These are phyloP conservation scores for Neofusicoccum sp. DNA, from an alignment of 2,329 filamentous ascomycete genomes.

Conservation along the genomic window DNA sequence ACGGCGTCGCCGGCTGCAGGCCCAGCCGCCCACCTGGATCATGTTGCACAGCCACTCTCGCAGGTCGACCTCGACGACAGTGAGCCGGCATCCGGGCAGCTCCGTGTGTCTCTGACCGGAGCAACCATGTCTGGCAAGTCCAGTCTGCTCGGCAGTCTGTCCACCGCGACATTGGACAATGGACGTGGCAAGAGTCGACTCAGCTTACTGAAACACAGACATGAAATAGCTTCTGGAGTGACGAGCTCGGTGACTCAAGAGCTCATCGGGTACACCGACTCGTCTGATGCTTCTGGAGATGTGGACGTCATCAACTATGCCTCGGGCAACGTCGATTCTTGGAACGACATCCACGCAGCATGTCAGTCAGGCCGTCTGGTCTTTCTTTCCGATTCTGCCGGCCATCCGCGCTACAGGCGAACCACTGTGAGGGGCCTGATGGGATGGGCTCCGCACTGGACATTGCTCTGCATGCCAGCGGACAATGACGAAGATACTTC, in stretches of 20 bases:
- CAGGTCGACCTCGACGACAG: conserved; percentile 21
- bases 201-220: conserved; percentile 86
- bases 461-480: conserved; percentile 81
- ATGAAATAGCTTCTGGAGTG: conserved; percentile 88
- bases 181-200: conserved; percentile 87
- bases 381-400: conserved; percentile 89
- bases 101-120: conserved; percentile 85
- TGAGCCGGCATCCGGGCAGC: conserved; percentile 56
- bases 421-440: conserved; percentile 89
- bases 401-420: conserved; percentile 83
- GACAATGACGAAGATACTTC: conserved; percentile 63
- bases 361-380: conserved; percentile 75
- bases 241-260: conserved; percentile 96
- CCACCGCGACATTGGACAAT: conserved; percentile 87
- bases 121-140: conserved; percentile 93
- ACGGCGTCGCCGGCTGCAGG: conserved; percentile 43
- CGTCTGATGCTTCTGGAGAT: background rate
- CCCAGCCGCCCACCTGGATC: background rate
- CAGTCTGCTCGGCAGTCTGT: conserved; percentile 83
- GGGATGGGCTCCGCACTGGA: conserved; percentile 96
- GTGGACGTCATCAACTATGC: conserved; percentile 68
- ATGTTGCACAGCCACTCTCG: conserved; percentile 12
- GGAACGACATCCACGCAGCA: conserved; percentile 89
- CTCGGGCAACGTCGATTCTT: conserved; percentile 83
- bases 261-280: conserved; percentile 73